Conservation (phyloP, 2,329 filamentous ascomycete genomes). For the Stemphylium lycopersici region DNA sequence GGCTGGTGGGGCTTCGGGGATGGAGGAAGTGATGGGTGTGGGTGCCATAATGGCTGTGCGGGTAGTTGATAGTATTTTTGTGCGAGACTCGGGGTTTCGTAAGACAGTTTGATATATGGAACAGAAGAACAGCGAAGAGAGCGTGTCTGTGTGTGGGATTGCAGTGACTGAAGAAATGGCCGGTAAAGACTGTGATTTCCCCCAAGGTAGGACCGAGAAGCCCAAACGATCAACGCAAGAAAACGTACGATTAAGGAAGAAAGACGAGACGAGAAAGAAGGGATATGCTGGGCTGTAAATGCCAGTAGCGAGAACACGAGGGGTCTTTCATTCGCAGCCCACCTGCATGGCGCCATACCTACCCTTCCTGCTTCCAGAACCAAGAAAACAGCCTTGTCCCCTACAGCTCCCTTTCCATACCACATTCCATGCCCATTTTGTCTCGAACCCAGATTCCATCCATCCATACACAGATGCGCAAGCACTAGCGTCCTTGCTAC, state of each 20-base stretch:
- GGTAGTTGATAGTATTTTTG: neutral
- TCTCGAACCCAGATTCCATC: neutral
- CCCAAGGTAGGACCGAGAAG: neutral
- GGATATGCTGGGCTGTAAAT: slow-evolving; percentile 9
- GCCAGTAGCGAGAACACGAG: slow-evolving; percentile 5
- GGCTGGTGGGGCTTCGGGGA: slow-evolving; percentile 22
- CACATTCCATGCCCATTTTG: neutral
- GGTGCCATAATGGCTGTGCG: slow-evolving; percentile 1
- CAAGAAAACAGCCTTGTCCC: neutral
- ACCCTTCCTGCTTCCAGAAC: slow-evolving; percentile 10
- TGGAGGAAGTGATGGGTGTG: neutral
- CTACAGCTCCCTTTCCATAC: neutral
- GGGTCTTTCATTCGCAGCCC: neutral
- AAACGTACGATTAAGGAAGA: neutral
- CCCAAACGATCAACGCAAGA: neutral
- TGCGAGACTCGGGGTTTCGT: neutral
- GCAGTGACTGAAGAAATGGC: neutral
- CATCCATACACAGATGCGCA: neutral
- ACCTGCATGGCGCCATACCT: neutral
- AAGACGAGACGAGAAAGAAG: neutral
- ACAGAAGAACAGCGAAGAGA: neutral
- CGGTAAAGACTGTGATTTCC: neutral
- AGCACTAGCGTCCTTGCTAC: neutral
- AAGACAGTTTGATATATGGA: neutral
- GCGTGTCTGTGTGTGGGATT: neutral